Base-by-base conservation (phyloP, 2,329 filamentous ascomycete species). In the Delphinella strobiligena region DNA sequence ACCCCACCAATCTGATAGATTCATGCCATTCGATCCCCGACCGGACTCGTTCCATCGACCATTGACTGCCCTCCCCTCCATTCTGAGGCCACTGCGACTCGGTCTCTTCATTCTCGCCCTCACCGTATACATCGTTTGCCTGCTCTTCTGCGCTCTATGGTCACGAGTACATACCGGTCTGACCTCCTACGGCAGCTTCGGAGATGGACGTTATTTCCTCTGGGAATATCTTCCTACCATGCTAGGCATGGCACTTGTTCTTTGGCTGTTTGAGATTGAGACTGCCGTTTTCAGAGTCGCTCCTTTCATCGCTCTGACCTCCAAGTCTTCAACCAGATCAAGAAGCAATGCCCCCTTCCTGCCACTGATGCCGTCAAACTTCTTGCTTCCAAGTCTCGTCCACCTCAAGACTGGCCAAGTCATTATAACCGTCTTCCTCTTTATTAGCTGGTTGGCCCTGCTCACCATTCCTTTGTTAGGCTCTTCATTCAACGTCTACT, bases 141-240 rank as follows among this genome's bases (percentile, higher is more conserved):
- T 94, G 37, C 69, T 85, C 18, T 80, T 88, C 55, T 78, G 75
- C 47, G 83, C 82, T 42, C 62, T 82, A 27, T 86, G 75, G 62
- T 84, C 82, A 9, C 60, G 68, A 29, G 57, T 61, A 4, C 68
- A 79, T 47, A 59, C 68, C 8, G 85, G 85, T 1, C 63, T 95
- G 10, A 77, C 74, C 54, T 61, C 69, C 3, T 94, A 88, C 55
- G 63, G 66, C 24, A 71, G 70, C 19, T 80, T 86, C 42, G 81
- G 82, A 45, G 80, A 80, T 36, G 71, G 70, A 7, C 71, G 78
- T 47, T 94, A 93, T 60, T 94, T 95, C 56, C 61, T 93, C 34
- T 91, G 93, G 58, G 75, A 86, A 45, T 84, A 93, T 47, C 63
- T 95, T 1, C 88, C 89, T 2, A 85, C 87, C 41, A 64, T 93